These are phyloP conservation scores for Diaporthe sp. DNA, from an alignment of 2,329 filamentous ascomycete genomes.

Conservation along the genomic window DNA sequence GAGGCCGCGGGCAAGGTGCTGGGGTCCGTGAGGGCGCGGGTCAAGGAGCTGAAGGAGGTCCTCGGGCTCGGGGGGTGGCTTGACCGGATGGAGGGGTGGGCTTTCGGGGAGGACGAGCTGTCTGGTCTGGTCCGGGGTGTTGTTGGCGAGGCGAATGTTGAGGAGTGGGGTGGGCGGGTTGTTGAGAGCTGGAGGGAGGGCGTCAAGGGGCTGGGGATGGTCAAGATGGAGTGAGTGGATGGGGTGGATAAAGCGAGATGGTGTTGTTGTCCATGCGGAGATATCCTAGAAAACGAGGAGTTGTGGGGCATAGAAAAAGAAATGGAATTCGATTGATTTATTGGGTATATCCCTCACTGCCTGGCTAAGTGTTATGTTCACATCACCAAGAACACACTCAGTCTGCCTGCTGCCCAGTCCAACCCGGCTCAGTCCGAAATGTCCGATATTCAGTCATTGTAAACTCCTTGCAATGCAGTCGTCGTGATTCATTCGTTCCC, in stretches of 20 bases:
- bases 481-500: neutral
- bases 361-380: neutral
- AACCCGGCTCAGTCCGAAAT: neutral
- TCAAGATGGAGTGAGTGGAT: conserved; percentile 52
- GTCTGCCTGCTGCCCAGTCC: neutral
- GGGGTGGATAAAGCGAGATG: too few species aligned
- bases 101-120: conserved; percentile 47
- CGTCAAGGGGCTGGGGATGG: conserved; percentile 53
- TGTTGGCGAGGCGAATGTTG: conserved; percentile 47
- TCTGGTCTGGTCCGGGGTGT: conserved; percentile 46
- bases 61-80: conserved; percentile 54
- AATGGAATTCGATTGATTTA: neutral
- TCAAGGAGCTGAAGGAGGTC: conserved; percentile 50
- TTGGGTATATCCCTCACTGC: conserved; percentile 17
- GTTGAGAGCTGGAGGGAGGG: conserved; percentile 55
- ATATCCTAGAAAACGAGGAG: neutral
- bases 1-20: conserved; percentile 45
- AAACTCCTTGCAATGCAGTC: conserved; percentile 31
- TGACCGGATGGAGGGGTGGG: conserved; percentile 53
- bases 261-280: neutral
- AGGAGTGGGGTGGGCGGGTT: conserved; percentile 53
- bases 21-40: conserved; percentile 47
- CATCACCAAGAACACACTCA: neutral
- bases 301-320: neutral
- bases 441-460: neutral